Evolutionary conservation across 306 rosid species (phyloP), one percentile per base, ranked within the genome.

Genomic region (Carpinus viminea): DNA sequence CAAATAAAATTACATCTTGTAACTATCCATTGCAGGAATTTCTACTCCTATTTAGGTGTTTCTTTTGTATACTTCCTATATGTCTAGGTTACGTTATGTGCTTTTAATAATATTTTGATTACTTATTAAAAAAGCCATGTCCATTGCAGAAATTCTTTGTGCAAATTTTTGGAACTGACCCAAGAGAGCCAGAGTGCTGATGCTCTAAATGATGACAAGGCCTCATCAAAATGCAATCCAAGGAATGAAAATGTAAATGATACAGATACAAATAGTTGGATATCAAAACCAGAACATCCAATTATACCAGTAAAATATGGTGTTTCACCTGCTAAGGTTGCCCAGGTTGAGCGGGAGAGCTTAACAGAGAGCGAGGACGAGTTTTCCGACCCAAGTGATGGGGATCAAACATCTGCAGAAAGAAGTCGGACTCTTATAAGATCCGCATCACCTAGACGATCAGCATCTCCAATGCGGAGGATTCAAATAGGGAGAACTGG

Each of bases 401-500:
- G 83, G 77, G 92, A 85, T 74, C 87, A 83, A 81, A 48, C 70
- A 83, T 88, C 91, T 74, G 90, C 85, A 26, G 98, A 91, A 85
- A 85, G 98, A 89, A 95, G 98, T 80, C 91, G 98, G 54, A 88
- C 91, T 78, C 87, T 93, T 41, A 73, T 85, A 78, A 89, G 98
- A 74, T 86, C 88, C 55, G 86, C 92, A 74, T 69, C 91, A 60
- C 91, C 98, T 12, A 87, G 96, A 87, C 89, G 98, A 80, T 93
- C 98, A 52, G 98, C 98, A 76, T 92, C 98, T 76, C 98, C 98
- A 50, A 95, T 95, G 98, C 88, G 98, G 82, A 90, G 98, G 81
- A 46, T 95, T 55, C 98, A 95, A 82, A 89, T 95, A 61, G 98
- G 98, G 71, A 91, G 85, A 87, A 83, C 93, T 46, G 96, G 98